Percentiles rank a stretch among this genome's conserved stretches.
These are phyloP conservation scores for Pleurotus tuoliensis DNA, from an alignment of 768 basidiomycete genomes.

Conservation along the genomic window DNA sequence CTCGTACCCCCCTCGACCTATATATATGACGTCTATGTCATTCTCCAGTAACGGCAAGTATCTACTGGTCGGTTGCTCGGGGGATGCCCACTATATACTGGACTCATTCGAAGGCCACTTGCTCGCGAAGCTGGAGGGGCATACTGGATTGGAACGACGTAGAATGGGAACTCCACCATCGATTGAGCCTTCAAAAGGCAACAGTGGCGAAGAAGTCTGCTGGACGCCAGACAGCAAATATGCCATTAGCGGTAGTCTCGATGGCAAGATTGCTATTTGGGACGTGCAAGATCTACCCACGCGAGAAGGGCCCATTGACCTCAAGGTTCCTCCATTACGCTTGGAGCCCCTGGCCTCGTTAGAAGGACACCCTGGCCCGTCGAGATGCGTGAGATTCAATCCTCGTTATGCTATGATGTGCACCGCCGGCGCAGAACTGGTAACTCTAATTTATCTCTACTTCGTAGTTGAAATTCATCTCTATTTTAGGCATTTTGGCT, in stretches of 20 bases:
- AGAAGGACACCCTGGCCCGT: slow-evolving; percentile 81
- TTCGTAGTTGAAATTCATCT: neutral
- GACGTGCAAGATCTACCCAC: slow-evolving; percentile 66
- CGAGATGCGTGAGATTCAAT: slow-evolving; percentile 87
- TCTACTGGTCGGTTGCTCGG: slow-evolving; percentile 89
- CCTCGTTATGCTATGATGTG: slow-evolving; percentile 87
- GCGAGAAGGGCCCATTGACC: slow-evolving; percentile 49
- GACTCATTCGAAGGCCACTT: slow-evolving; percentile 87
- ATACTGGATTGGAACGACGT: slow-evolving; percentile 76
- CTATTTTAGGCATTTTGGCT: slow-evolving; percentile 20
- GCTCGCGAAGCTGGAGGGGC: slow-evolving; percentile 82
- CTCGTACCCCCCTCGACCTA: slow-evolving; percentile 82
- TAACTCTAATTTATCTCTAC: slow-evolving; percentile 27
- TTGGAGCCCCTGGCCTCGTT: slow-evolving; percentile 40
- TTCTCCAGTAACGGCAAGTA: slow-evolving; percentile 92
- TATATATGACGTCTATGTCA: slow-evolving; percentile 85
- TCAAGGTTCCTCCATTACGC: slow-evolving; percentile 47
- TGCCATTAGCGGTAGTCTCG: slow-evolving; percentile 78
- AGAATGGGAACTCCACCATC: slow-evolving; percentile 42
- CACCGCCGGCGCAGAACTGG: slow-evolving; percentile 80
- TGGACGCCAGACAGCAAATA: slow-evolving; percentile 96
- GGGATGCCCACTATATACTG: slow-evolving; percentile 87
- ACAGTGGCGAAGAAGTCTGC: slow-evolving; percentile 88
- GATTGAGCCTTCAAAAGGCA: slow-evolving; percentile 71
- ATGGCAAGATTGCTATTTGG: slow-evolving; percentile 87